Evolutionary conservation across 306 rosid species (phyloP), one percentile per base, ranked within the genome.

Genomic region (Cucumis melo): DNA sequence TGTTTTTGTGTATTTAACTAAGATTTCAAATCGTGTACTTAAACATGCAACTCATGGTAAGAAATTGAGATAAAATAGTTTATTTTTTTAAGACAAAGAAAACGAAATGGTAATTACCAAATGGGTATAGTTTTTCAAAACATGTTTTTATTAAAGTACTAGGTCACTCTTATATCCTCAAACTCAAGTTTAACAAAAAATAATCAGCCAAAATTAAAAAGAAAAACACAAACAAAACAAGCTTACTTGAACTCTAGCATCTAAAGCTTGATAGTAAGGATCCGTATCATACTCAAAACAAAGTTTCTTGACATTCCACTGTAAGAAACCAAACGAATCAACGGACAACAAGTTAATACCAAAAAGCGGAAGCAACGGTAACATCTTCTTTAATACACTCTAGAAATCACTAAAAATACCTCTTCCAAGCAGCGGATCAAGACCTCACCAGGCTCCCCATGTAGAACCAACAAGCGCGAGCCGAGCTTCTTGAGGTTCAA

Each of bases 271-370:
- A 77, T 94, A 94, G 82, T 94, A 88, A 6, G 97, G 98, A 38
- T 94, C 98, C 10, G 97, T 87, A 63, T 90, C 98, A 84, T 84
- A 87, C 83, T 94, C 98, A 81, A 94, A 90, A 84, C 97, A 93
- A 12, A 93, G 85, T 81, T 76, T 93, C 38, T 55, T 82, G 63
- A 93, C 82, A 67, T 88, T 85, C 98, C 94, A 93, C 98, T 93
- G 88, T 78, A 81, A 75, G 73, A 75, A 74, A 54, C 57, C 48
- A 63, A 78, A 75, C 12, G 73, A 59, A 48, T 44, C 55, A 21
- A 46, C 20, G 15, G 10, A 61, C 16, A 61, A 16, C 17, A 61
- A 29, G 41, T 16, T 24, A 48, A 71, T 13, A 44, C 24, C 20
- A 27, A 42, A 5, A 34, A 63, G 3, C 14, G 10, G 21, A 24